phyloP scores from a whole-genome alignment of 441 rosid genomes.

The Adansonia rubrostipa region DNA sequence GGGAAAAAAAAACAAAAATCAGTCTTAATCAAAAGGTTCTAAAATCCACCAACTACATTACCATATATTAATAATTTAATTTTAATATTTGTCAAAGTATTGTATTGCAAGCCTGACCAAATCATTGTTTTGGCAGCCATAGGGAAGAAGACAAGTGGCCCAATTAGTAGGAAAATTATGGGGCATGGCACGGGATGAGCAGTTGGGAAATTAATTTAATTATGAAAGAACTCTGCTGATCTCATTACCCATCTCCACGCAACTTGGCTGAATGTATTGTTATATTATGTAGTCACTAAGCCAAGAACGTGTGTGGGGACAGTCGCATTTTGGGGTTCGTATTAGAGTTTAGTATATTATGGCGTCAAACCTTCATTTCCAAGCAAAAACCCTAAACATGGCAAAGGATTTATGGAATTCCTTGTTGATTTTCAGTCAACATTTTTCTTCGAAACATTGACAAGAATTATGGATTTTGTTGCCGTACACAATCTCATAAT shows the following conservation, averaged over 20 bases:
- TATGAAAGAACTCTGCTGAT: not conserved
- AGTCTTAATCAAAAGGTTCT: conserved; percentile 28
- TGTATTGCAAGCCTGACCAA: conserved; percentile 25
- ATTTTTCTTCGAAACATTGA: not conserved
- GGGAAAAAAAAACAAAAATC: not conserved
- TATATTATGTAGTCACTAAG: not conserved
- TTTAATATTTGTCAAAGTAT: conserved; percentile 4
- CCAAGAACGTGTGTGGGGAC: not conserved
- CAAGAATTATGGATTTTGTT: not conserved
- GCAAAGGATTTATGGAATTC: not conserved
- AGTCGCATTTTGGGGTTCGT: not conserved
- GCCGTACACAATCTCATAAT: not conserved
- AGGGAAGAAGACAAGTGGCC: conserved; percentile 30
- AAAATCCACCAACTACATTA: conserved; percentile 36
- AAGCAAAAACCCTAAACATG: conserved; percentile 19
- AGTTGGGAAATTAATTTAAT: conserved; percentile 7
- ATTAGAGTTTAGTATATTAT: not conserved
- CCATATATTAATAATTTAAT: conserved; percentile 11
- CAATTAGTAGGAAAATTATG: not conserved
- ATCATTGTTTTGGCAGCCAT: conserved; percentile 27
- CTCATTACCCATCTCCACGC: not conserved
- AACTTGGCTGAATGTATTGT: not conserved
- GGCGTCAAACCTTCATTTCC: conserved; percentile 27
- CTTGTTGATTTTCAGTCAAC: conserved; percentile 24
- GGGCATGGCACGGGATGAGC: conserved; percentile 18